These are phyloP conservation scores for Colletotrichum trifolii DNA, from an alignment of 2,329 filamentous ascomycete species.

Conservation along the genomic window DNA sequence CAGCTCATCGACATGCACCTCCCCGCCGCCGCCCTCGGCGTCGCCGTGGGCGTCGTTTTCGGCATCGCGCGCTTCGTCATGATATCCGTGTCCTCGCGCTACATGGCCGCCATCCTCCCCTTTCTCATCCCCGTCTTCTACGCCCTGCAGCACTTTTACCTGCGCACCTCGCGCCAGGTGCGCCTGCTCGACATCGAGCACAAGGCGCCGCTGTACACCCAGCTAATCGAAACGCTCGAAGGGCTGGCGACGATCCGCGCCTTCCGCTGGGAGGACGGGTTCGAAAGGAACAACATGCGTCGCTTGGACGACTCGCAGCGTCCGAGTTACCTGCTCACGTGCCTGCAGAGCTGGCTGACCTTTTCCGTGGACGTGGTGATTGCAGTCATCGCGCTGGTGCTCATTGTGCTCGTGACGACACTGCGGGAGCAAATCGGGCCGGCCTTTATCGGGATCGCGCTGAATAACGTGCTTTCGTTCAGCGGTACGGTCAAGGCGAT, in stretches of 20 bases:
- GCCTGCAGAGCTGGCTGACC: constrained; percentile 63
- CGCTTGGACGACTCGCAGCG: constrained; percentile 60
- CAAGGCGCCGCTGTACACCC: constrained; percentile 49
- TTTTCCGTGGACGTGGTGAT: constrained; percentile 60
- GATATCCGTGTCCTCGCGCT: constrained; percentile 44
- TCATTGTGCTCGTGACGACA: constrained; percentile 55
- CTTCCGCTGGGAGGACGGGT: constrained; percentile 58
- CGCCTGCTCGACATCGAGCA: constrained; percentile 50
- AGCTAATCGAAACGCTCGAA: constrained; percentile 55
- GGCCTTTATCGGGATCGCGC: constrained; percentile 26
- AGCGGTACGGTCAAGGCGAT: constrained; percentile 21
- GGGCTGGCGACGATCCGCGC: constrained; percentile 61
- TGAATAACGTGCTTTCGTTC: constrained; percentile 27
- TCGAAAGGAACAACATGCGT: constrained; percentile 51
- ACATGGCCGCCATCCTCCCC: constrained; percentile 46
- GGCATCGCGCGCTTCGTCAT: constrained; percentile 36
- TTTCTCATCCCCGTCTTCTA: constrained; percentile 44
- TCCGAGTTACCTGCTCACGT: constrained; percentile 62
- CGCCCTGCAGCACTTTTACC: constrained; percentile 46
- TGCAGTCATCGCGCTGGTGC: constrained; percentile 53
- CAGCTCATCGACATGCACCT: constrained; percentile 40
- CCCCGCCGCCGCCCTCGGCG: constrained; percentile 37
- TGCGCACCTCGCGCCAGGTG: constrained; percentile 51
- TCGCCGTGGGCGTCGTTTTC: constrained; percentile 33
- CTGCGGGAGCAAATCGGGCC: constrained; percentile 28